Evolutionary conservation across 805 yeast species (phyloP).

Genomic region (Wickerhamiella hasegawae): DNA sequence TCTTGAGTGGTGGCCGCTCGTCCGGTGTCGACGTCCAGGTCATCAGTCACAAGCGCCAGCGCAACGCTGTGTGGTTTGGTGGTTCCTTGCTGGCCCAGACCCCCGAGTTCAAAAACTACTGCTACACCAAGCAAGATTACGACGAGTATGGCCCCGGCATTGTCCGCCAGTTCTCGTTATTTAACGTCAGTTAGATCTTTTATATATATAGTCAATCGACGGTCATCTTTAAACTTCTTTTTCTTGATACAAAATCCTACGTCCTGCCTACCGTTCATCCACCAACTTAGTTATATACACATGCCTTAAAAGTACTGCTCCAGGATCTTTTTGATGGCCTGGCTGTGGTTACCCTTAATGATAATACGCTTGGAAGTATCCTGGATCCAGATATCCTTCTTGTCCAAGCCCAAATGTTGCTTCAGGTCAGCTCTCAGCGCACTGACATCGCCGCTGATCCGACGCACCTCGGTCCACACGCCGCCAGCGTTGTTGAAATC

Average conservation of each 20-base stretch:
- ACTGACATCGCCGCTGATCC: constrained; percentile 49
- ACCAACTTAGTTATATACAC: neutral
- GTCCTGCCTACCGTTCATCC: neutral
- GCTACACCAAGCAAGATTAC: constrained; percentile 93
- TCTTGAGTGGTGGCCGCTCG: constrained; percentile 52
- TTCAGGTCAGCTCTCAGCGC: constrained; percentile 54
- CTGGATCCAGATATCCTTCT: constrained; percentile 31
- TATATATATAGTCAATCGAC: neutral
- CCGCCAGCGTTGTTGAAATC: constrained; percentile 47
- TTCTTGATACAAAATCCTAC: neutral
- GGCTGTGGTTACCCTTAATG: constrained; percentile 32
- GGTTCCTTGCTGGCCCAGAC: constrained; percentile 96
- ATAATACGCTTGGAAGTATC: constrained; percentile 37
- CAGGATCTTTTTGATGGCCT: constrained; percentile 24
- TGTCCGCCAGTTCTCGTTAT: constrained; percentile 90
- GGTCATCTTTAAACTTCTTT: neutral
- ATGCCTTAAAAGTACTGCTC: constrained; percentile 18
- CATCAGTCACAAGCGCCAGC: constrained; percentile 89
- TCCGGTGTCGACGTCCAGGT: constrained; percentile 97
- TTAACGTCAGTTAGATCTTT: constrained; percentile 38
- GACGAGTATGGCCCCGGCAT: constrained; percentile 97
- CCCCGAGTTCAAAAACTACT: constrained; percentile 86
- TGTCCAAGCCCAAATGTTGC: constrained; percentile 29
- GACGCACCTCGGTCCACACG: constrained; percentile 57
- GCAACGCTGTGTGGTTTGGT: constrained; percentile 99